These are phyloP conservation scores for Puccinia triticina DNA, from an alignment of 1,284 basidiomycete species.

Conservation along the genomic window DNA sequence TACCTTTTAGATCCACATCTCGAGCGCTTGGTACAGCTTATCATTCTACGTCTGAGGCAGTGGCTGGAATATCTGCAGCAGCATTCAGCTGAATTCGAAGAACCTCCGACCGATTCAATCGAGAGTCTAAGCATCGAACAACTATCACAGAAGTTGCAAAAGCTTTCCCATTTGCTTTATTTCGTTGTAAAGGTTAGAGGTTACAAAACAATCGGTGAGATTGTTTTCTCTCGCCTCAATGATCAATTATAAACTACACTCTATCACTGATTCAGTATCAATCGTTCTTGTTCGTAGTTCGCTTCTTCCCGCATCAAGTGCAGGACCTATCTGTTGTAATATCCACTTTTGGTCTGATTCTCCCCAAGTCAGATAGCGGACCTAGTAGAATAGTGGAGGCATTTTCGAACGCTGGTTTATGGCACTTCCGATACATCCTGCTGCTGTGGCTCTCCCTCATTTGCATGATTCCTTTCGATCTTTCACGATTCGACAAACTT, in stretches of 20 bases:
- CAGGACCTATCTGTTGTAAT: conserved; percentile 77
- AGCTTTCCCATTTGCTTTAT: conserved; percentile 73
- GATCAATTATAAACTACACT: no score
- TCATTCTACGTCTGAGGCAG: conserved; percentile 70
- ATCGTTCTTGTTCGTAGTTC: conserved; percentile 65
- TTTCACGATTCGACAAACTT: conserved; percentile 76
- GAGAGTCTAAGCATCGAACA: conserved; percentile 57
- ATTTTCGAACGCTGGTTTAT: conserved; percentile 62
- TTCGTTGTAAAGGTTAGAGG: conserved; percentile 85
- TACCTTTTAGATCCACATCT: conserved; percentile 94
- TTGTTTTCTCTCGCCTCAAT: background rate
- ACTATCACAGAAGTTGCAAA: conserved; percentile 60
- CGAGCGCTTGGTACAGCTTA: conserved; percentile 77
- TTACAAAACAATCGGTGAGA: conserved; percentile 86
- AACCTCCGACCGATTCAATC: conserved; percentile 58
- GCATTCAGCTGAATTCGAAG: conserved; percentile 58
- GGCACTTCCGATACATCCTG: conserved; percentile 81
- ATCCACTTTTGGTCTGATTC: conserved; percentile 61
- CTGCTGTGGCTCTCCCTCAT: conserved; percentile 92
- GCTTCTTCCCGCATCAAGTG: conserved; percentile 88
- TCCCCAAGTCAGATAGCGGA: conserved; percentile 65
- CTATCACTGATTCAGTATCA: background rate
- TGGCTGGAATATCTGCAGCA: conserved; percentile 65
- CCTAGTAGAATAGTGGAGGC: background rate
- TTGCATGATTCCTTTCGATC: conserved; percentile 89